phyloP scores from a whole-genome alignment of 2,329 filamentous ascomycete species.

The Pyrenochaeta sp. region DNA sequence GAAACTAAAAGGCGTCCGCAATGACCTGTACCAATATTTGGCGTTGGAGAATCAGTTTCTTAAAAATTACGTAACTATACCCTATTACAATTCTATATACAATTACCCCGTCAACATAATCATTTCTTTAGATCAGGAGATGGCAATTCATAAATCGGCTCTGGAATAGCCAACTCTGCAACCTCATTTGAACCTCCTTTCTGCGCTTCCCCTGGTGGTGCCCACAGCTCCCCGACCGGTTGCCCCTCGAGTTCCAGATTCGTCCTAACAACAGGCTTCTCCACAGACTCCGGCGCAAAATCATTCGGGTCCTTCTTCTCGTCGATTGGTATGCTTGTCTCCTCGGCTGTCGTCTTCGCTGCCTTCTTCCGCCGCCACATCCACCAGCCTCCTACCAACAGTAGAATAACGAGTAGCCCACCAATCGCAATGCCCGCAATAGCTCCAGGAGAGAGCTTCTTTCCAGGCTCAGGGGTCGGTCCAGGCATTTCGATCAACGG shows the following conservation, averaged over 20 bases:
- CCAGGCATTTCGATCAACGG: neutral
- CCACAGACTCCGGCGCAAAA: constrained; percentile 1
- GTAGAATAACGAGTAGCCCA: neutral
- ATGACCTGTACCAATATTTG: too few relatives aligned
- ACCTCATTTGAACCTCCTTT: neutral
- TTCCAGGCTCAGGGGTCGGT: neutral
- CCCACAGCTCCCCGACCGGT: constrained; percentile 6
- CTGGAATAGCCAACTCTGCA: neutral
- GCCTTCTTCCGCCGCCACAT: neutral
- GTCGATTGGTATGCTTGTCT: neutral
- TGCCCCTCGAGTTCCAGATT: constrained; percentile 5
- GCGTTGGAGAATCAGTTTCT: too few relatives aligned
- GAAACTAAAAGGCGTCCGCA: too few relatives aligned
- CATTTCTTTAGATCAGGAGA: neutral
- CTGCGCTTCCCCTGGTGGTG: neutral
- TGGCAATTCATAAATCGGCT: constrained; percentile 1
- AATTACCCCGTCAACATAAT: neutral
- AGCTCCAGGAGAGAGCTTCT: constrained; percentile 3
- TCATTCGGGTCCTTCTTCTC: neutral
- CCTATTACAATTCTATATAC: too few relatives aligned
- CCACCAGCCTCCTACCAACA: constrained; percentile 1
- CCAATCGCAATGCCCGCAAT: constrained; percentile 9
- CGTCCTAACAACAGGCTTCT: neutral
- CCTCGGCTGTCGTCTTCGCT: neutral
- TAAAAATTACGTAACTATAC: too few relatives aligned